Evolutionary conservation across 768 basidiomycete genomes (phyloP).

Genomic region (Daedaleopsis nitida): DNA sequence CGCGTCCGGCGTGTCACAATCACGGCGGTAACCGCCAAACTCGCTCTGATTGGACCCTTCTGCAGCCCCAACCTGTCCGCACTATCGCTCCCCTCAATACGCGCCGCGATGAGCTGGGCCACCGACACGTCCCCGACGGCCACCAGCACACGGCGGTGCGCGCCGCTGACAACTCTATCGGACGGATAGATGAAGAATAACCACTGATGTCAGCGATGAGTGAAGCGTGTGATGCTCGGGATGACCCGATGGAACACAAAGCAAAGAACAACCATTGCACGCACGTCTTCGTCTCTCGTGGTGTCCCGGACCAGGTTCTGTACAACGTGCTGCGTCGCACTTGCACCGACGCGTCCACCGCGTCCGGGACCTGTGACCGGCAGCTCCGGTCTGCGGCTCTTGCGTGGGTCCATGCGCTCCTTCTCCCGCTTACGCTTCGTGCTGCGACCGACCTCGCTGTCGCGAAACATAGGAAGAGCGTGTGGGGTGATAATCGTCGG

Average conservation of each 20-base stretch:
- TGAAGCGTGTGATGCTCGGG: conserved; percentile 11
- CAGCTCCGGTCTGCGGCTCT: conserved; percentile 89
- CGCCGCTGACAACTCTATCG: conserved; percentile 15
- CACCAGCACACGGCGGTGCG: neutral
- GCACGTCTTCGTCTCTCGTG: conserved; percentile 91
- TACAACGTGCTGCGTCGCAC: conserved; percentile 96
- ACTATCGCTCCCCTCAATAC: neutral
- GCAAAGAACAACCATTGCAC: conserved; percentile 40
- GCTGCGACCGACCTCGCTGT: conserved; percentile 66
- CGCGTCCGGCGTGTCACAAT: conserved; percentile 24
- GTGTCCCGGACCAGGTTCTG: conserved; percentile 92
- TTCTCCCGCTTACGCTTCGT: conserved; percentile 90
- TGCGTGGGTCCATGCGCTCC: conserved; percentile 84
- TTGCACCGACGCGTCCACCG: conserved; percentile 94
- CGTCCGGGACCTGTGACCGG: conserved; percentile 92
- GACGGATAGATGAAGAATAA: conserved; percentile 20
- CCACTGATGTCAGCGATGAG: conserved; percentile 15
- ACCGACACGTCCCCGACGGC: neutral
- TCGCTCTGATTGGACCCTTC: conserved; percentile 14
- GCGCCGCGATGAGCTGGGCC: conserved; percentile 7
- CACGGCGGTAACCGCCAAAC: conserved; percentile 20
- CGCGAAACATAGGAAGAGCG: conserved; percentile 89
- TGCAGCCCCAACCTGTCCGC: neutral
- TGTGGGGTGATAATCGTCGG: conserved; percentile 93
- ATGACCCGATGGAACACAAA: conserved; percentile 12